These are phyloP conservation scores for Sinapis alba DNA, from an alignment of 441 rosid genomes.

Conservation along the genomic window DNA sequence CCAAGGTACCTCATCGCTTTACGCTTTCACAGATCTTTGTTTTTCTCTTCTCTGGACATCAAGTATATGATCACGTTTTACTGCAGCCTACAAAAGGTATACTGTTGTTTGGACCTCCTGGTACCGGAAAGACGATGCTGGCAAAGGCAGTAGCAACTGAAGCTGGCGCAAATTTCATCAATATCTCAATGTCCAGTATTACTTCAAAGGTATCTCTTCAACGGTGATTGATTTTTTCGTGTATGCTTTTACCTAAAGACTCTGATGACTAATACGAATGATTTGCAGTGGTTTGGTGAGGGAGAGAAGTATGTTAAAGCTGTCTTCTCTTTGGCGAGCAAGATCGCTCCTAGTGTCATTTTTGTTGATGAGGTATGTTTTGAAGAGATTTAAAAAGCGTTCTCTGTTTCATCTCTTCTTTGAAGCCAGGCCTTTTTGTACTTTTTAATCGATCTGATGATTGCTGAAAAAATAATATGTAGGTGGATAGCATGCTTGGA, in stretches of 20 bases:
- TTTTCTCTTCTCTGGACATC: neutral
- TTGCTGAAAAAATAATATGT: neutral
- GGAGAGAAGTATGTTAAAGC: constrained; percentile 99
- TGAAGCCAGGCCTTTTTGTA: neutral
- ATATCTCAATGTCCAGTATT: constrained; percentile 97
- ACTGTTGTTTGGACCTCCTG: constrained; percentile 98
- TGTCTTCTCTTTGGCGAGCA: constrained; percentile 96
- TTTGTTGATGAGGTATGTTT: constrained; percentile 94
- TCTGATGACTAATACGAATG: constrained; percentile 22
- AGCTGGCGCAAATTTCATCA: constrained; percentile 97
- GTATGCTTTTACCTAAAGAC: neutral
- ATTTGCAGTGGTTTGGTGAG: constrained; percentile 99
- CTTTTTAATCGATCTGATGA: constrained; percentile 11
- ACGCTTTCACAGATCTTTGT: neutral
- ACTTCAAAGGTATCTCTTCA: constrained; percentile 76
- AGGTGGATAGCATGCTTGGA: constrained; percentile 99
- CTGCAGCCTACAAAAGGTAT: constrained; percentile 92
- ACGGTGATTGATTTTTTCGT: neutral
- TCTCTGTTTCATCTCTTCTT: neutral
- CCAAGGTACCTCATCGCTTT: constrained; percentile 59
- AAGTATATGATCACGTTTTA: constrained; percentile 7
- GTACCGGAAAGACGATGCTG: constrained; percentile 99
- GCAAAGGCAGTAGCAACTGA: constrained; percentile 99
- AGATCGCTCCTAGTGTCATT: constrained; percentile 94
- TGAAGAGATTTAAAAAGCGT: neutral